A percentile compares a stretch with the other conserved stretches of the same genome.
Evolutionary conservation across 2,329 filamentous ascomycete species (phyloP).

Genomic region (Cryphonectria naterciae): DNA sequence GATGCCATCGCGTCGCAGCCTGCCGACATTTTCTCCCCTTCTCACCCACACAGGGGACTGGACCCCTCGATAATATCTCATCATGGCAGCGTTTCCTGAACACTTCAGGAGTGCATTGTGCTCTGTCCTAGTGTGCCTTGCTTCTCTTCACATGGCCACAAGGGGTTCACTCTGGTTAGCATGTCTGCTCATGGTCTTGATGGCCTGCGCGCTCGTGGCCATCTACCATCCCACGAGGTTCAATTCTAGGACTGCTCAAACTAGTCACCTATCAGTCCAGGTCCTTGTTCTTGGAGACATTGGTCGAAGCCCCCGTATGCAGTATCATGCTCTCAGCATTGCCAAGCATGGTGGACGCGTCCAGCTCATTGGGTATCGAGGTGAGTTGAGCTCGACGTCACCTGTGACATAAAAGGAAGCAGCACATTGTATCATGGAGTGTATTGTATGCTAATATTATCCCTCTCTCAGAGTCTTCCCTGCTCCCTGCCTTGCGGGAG

Average conservation of each 20-base stretch:
- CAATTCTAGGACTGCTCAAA: conserved; percentile 29
- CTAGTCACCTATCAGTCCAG: conserved; percentile 58
- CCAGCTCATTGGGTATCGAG: conserved; percentile 85
- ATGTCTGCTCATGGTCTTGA: conserved; percentile 11
- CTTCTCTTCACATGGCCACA: neutral
- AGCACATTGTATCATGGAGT: neutral
- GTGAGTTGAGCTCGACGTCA: conserved; percentile 47
- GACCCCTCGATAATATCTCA: too few relatives aligned
- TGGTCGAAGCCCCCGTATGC: conserved; percentile 94
- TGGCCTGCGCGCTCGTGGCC: conserved; percentile 31
- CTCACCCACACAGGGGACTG: neutral
- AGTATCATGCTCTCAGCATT: conserved; percentile 94
- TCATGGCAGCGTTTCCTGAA: neutral
- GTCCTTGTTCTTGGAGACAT: conserved; percentile 94
- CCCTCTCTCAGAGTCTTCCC: conserved; percentile 62
- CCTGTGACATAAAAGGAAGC: neutral
- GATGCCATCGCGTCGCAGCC: neutral
- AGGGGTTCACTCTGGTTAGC: neutral
- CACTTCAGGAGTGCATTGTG: neutral
- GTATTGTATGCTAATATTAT: conserved; percentile 21
- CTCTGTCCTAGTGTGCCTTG: neutral
- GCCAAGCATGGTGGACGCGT: conserved; percentile 80
- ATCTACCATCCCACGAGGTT: conserved; percentile 40
- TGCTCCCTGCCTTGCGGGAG: conserved; percentile 71
- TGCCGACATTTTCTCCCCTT: neutral